Base-by-base conservation (phyloP, 495 filamentous ascomycete species). In the Lasiosphaeriaceae sp. region DNA sequence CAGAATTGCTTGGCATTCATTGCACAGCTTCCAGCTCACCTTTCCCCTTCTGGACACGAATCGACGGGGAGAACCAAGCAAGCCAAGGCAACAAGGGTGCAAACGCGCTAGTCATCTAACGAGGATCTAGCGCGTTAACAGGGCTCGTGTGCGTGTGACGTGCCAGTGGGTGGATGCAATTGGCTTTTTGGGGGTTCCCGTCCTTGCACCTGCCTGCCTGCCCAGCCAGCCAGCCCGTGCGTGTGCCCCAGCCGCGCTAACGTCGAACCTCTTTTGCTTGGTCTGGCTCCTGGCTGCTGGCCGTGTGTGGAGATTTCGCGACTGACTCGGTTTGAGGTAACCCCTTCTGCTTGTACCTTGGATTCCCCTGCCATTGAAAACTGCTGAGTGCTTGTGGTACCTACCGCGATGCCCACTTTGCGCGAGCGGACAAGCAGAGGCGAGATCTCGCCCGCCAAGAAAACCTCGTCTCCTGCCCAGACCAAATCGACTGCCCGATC, bases 371-470 rank as follows among this genome's bases (percentile, higher is more conserved):
- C 34, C 51, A 26, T 50, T 44, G 23, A 23, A 31, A 23, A 31
- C 48, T 54, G 52, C 63, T 31, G n/a, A n/a, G n/a, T n/a, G 26
- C 26, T 31, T 31, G 26, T 31, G 26, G 26, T 31, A 39, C 60
- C 47, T 26, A 50, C 55, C 58, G 62, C 52, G 26, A 66, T 68
- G 69, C 67, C 67, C 65, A 68, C 67, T 57, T 62, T 70, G 61
- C 67, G 67, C 61, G 69, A 68, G 51, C 57, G 67, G 47, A 60
- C 67, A 47, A 68, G 60, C 58, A 58, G 67, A 64, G 67, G 65
- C 67, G 69, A 72, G 22, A 60, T 52, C 35, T 68, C 63, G 57
- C 66, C 67, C 23, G 59, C 66, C 61, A 67, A 70, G 60, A 63
- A 56, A 34, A 23, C 53, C n/a, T 52, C n/a, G n/a, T n/a, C 64